phyloP scores from a whole-genome alignment of 805 yeast genomes.

The Ogataea parapolymorpha region DNA sequence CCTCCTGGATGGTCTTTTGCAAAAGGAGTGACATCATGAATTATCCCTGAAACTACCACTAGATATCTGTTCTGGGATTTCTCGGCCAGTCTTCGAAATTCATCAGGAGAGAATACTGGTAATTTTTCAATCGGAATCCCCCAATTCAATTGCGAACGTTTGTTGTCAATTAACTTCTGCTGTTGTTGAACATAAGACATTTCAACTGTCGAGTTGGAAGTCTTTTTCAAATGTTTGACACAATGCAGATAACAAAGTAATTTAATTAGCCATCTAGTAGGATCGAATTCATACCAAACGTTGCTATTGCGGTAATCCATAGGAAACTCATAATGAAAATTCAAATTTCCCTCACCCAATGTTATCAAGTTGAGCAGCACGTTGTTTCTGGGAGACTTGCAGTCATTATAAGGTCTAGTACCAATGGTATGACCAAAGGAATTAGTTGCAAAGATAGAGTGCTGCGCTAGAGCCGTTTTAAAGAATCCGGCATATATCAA shows the following conservation, averaged over 20 bases:
- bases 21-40: conserved; percentile 90
- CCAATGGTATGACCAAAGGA: conserved; percentile 81
- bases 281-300: conserved; percentile 76
- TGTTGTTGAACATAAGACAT: conserved; percentile 76
- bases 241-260: conserved; percentile 49
- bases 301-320: conserved; percentile 79
- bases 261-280: conserved; percentile 75
- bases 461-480: conserved; percentile 72
- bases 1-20: conserved; percentile 96
- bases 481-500: conserved; percentile 74
- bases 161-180: conserved; percentile 74
- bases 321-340: conserved; percentile 95
- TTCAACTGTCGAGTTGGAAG: conserved; percentile 60
- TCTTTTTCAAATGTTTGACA: conserved; percentile 53
- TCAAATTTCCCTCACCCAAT: conserved; percentile 88
- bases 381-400: conserved; percentile 70
- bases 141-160: conserved; percentile 82
- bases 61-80: conserved; percentile 41
- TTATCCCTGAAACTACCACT: conserved; percentile 84
- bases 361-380: conserved; percentile 62
- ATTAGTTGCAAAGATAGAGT: conserved; percentile 72
- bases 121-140: conserved; percentile 88
- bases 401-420: conserved; percentile 68
- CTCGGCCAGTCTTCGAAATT: conserved; percentile 40
- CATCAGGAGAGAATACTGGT: conserved; percentile 57